These are phyloP conservation scores for Didymella pinodella DNA, from an alignment of 2,329 filamentous ascomycete species.

Conservation along the genomic window DNA sequence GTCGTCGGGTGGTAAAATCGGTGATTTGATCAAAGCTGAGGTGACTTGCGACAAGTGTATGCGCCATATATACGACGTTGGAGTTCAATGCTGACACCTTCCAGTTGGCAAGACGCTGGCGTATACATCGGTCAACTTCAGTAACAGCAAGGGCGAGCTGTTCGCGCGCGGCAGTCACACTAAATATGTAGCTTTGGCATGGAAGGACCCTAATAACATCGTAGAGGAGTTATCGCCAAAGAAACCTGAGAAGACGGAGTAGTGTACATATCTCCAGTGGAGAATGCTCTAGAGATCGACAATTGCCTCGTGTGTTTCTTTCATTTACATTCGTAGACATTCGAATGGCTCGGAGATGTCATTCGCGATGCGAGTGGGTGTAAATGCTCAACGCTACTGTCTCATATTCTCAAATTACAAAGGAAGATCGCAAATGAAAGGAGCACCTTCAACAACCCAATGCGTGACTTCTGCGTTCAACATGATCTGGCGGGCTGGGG, in stretches of 20 bases:
- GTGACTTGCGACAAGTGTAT: slow-evolving; percentile 71
- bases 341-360: too few species aligned
- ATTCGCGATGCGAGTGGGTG: too few species aligned
- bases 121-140: slow-evolving; percentile 69
- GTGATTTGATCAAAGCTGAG: slow-evolving; percentile 67
- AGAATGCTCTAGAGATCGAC: too few species aligned
- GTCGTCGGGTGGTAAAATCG: slow-evolving; percentile 68
- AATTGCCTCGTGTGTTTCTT: too few species aligned
- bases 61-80: not conserved
- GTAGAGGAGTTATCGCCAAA: slow-evolving; percentile 62
- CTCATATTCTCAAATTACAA: too few species aligned
- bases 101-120: slow-evolving; percentile 71
- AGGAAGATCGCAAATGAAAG: too few species aligned
- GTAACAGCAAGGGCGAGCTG: slow-evolving; percentile 65
- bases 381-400: too few species aligned
- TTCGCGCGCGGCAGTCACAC: slow-evolving; percentile 73
- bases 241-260: slow-evolving; percentile 24
- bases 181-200: slow-evolving; percentile 69
- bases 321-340: too few species aligned
- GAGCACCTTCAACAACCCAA: too few species aligned
- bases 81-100: not conserved
- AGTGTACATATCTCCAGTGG: too few species aligned
- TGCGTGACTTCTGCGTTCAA: too few species aligned
- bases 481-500: too few species aligned
- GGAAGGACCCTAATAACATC: slow-evolving; percentile 69